Base-by-base conservation (phyloP, 352 stramenopile genomes). In the Globisporangium cystogenes region DNA sequence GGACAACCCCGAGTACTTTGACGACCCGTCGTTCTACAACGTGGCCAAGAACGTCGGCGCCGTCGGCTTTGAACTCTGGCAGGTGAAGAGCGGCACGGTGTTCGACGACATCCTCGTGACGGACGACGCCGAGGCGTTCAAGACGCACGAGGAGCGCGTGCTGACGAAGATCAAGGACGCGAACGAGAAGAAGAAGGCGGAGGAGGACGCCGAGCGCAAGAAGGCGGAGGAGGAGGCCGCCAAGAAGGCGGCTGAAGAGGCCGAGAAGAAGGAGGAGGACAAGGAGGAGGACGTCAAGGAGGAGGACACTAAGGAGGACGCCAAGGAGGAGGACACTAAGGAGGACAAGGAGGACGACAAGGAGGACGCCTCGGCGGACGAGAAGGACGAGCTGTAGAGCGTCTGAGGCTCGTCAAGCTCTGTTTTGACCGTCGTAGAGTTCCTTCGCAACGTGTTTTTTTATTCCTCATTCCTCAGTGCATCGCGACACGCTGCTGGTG, bases 101-200 rank as follows among this genome's bases (percentile, higher is more conserved):
- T 99, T 99, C 67, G 97, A 99, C 72, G 96, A 99, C 74, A 99
- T 99, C 62, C 82, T 99, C 42, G 76, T 99, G 47, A 99, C 96
- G 12, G 97, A 99, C 77, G 96, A 87, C 64, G 74, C 97, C 49
- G 91, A 97, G 23, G 91, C 98, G 61, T 97, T 98, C 79, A 97
- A 98, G 65, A 87, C 94, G 52, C 90, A 85, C 65, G 96, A 99
- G 72, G 98, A 98, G 68, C 82, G 82, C 14, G 96, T 98, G 65
- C 86, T 97, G 46, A 88, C 91, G 54, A 93, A 97, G 64, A 74
- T 76, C 47, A 72, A 97, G 60, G 74, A 82, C 42, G 70, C 89
- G 46, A 76, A 76, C 53, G 67, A 76, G 46, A 86, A 89, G 70
- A 87, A 87, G 69, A 80, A 93, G 59, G 67, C 84, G 55, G 65